A percentile compares a stretch with the other conserved stretches of the same genome.
Evolutionary conservation across 2,329 filamentous ascomycete genomes (phyloP).

Genomic region (Lachnellula cervina): DNA sequence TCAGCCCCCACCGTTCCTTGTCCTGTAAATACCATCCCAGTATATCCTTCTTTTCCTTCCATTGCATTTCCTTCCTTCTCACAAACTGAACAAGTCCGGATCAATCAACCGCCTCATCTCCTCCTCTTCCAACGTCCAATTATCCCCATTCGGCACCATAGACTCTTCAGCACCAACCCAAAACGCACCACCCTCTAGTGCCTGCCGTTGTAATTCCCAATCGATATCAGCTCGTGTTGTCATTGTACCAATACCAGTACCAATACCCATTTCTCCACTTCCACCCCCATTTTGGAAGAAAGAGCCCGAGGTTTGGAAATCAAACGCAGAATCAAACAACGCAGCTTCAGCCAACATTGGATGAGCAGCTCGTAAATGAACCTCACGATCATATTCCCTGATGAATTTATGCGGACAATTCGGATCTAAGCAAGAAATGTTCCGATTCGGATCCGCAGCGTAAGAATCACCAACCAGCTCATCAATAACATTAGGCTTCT

Average conservation of each 20-base stretch:
- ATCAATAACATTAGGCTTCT: slow-evolving; percentile 32
- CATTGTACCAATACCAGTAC: too few species aligned
- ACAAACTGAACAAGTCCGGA: slow-evolving; percentile 8
- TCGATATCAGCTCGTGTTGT: slow-evolving; percentile 14
- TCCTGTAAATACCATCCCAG: not conserved
- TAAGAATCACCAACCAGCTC: slow-evolving; percentile 54
- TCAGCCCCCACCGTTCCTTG: too few species aligned
- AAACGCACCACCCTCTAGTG: slow-evolving; percentile 20
- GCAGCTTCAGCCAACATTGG: not conserved
- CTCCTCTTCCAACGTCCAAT: slow-evolving; percentile 15
- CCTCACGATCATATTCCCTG: slow-evolving; percentile 51
- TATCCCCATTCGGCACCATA: not conserved
- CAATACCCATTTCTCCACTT: not conserved
- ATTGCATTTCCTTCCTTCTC: not conserved
- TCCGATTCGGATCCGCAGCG: slow-evolving; percentile 38
- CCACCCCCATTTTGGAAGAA: too few species aligned
- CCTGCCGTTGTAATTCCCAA: slow-evolving; percentile 26
- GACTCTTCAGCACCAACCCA: slow-evolving; percentile 26
- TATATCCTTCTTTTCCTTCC: not conserved
- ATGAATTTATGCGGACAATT: slow-evolving; percentile 51
- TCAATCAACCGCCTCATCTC: slow-evolving; percentile 30
- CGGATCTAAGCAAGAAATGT: slow-evolving; percentile 46
- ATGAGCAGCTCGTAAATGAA: slow-evolving; percentile 48
- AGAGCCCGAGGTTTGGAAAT: too few species aligned
- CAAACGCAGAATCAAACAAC: too few species aligned